Conservation (phyloP, 129 eudicot genomes). For the Lactuca saligna region DNA sequence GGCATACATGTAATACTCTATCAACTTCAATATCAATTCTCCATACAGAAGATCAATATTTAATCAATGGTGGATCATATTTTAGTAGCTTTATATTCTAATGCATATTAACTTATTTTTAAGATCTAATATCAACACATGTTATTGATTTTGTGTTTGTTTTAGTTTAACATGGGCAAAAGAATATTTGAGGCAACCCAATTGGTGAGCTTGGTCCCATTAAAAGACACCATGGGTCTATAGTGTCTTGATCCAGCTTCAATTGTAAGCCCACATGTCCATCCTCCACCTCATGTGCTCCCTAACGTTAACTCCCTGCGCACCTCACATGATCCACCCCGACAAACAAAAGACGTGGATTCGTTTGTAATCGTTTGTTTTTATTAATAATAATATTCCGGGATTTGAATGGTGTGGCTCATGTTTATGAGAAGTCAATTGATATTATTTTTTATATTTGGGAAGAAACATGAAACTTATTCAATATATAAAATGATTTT, state of each 20-base stretch:
- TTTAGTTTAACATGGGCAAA: conserved; percentile 1
- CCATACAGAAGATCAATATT: too few species aligned
- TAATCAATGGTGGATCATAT: too few species aligned
- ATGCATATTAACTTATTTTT: background rate
- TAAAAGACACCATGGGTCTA: conserved; percentile 33
- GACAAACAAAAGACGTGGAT: conserved; percentile 34
- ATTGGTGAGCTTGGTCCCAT: conserved; percentile 29
- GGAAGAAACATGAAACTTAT: background rate
- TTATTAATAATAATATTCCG: conserved; percentile 11
- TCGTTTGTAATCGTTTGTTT: conserved; percentile 36
- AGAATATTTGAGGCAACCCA: conserved; percentile 9
- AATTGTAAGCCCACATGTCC: conserved; percentile 30
- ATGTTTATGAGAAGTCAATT: conserved; percentile 3
- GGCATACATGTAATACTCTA: background rate
- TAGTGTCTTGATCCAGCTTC: conserved; percentile 29
- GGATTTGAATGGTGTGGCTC: conserved; percentile 29
- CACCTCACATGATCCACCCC: conserved; percentile 36
- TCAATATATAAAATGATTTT: background rate
- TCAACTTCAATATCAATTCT: background rate
- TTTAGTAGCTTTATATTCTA: background rate
- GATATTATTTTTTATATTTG: background rate
- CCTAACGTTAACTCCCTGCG: conserved; percentile 25
- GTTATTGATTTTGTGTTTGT: background rate
- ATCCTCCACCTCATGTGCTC: conserved; percentile 21
- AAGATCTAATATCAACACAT: too few species aligned